phyloP scores from a whole-genome alignment of 345 rosid genomes.

The Gossypioides kirkii region DNA sequence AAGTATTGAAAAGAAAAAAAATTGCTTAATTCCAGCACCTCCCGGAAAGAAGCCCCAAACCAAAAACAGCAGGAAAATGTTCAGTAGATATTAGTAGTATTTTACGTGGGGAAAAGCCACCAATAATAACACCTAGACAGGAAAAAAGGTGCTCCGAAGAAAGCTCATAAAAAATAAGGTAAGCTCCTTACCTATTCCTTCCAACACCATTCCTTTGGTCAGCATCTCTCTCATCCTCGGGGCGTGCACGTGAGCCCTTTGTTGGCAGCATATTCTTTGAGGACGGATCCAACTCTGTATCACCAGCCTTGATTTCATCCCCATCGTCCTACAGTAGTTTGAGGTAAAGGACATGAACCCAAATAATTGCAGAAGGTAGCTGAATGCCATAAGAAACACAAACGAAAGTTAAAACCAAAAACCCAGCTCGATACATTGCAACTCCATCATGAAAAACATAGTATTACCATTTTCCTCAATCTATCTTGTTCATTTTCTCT shows the following conservation, averaged over 20 bases:
- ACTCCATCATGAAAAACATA: constrained; percentile 63
- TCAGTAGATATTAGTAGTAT: not conserved
- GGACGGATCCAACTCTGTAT: constrained; percentile 36
- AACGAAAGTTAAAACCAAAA: constrained; percentile 59
- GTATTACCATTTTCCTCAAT: constrained; percentile 68
- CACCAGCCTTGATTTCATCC: constrained; percentile 40
- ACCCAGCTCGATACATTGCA: constrained; percentile 36
- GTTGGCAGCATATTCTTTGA: constrained; percentile 28
- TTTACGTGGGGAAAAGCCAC: not conserved
- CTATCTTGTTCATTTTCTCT: constrained; percentile 49
- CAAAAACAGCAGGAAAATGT: not conserved
- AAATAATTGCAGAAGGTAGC: constrained; percentile 99
- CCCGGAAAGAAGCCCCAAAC: not conserved
- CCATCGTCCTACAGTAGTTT: constrained; percentile 98
- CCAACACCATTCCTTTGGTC: constrained; percentile 50
- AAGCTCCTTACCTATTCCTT: constrained; percentile 47
- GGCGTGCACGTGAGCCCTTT: constrained; percentile 35
- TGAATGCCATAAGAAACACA: constrained; percentile 81
- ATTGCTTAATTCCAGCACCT: not conserved
- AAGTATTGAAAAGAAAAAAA: not conserved
- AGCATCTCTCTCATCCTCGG: constrained; percentile 43
- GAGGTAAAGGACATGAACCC: constrained; percentile 99
- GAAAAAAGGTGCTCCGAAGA: not conserved
- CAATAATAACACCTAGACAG: not conserved
- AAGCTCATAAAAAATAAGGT: not conserved